Conservation (phyloP, 345 rosid genomes). For the Boechera retrofracta region DNA sequence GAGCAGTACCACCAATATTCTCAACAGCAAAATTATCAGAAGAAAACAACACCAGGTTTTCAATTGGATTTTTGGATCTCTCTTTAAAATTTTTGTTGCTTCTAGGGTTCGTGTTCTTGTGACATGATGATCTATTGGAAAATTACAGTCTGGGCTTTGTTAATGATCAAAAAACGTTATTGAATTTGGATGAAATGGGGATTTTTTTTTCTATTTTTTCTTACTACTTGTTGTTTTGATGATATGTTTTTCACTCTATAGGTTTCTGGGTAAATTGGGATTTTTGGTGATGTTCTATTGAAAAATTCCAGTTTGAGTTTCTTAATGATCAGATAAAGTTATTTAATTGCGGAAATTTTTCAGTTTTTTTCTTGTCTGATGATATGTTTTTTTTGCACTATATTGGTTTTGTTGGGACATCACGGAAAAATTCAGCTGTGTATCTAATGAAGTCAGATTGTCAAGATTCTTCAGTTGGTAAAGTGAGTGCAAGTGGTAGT, state of each 20-base stretch:
- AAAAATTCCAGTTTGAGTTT: not conserved
- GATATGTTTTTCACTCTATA: too few relatives aligned
- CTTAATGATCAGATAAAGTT: not conserved
- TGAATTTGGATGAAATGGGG: not conserved
- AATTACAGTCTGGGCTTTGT: not conserved
- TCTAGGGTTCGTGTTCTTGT: not conserved
- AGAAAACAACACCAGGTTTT: slow-evolving; percentile 18
- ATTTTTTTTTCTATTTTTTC: too few relatives aligned
- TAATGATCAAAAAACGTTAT: too few relatives aligned
- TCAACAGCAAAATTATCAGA: slow-evolving; percentile 33
- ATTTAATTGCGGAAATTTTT: not conserved
- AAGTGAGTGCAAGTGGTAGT: slow-evolving; percentile 21
- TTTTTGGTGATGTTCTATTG: not conserved
- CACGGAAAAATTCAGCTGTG: slow-evolving; percentile 25
- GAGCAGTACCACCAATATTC: slow-evolving; percentile 39
- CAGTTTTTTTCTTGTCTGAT: too few relatives aligned
- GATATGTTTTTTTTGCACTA: not conserved
- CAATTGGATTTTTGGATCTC: not conserved
- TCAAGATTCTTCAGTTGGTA: slow-evolving; percentile 41
- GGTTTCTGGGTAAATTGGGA: not conserved
- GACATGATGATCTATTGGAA: not conserved
- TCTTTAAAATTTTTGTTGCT: not conserved
- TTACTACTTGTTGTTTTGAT: too few relatives aligned
- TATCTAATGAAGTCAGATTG: slow-evolving; percentile 41
- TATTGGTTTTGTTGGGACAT: not conserved